Evolutionary conservation across 2,329 filamentous ascomycete species (phyloP).

Genomic region (Periconia digitata): DNA sequence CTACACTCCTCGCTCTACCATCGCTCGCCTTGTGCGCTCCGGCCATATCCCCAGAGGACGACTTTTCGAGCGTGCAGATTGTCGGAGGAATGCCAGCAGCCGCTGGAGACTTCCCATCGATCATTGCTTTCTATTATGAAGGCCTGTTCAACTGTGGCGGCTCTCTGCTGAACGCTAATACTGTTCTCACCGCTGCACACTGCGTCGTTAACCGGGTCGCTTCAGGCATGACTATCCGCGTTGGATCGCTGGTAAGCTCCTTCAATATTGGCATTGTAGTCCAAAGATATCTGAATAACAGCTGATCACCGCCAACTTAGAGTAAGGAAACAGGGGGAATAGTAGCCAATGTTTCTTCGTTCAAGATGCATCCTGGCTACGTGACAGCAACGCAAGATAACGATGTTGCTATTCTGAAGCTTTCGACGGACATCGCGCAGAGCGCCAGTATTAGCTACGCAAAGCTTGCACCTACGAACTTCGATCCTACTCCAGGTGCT

Average conservation of each 20-base stretch:
- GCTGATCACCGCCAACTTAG: background rate
- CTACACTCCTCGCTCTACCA: constrained; percentile 24
- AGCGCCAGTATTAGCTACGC: constrained; percentile 26
- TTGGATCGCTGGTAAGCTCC: constrained; percentile 22
- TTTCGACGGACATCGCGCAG: constrained; percentile 18
- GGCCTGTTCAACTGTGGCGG: constrained; percentile 31
- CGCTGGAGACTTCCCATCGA: constrained; percentile 31
- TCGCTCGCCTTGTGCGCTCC: constrained; percentile 14
- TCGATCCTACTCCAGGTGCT: constrained; percentile 23
- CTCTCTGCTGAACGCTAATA: constrained; percentile 27
- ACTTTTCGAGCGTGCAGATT: constrained; percentile 12
- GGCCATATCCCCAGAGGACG: constrained; percentile 22
- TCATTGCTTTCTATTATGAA: constrained; percentile 20
- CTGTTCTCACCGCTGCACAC: constrained; percentile 32
- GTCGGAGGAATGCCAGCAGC: constrained; percentile 25
- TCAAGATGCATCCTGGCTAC: constrained; percentile 25
- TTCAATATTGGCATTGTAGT: constrained; percentile 8
- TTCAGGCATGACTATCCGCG: constrained; percentile 19
- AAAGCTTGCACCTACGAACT: constrained; percentile 19
- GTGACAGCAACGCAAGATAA: constrained; percentile 12
- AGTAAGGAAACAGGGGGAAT: constrained; percentile 15
- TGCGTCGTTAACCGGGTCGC: constrained; percentile 21
- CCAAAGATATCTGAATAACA: background rate
- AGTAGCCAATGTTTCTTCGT: constrained; percentile 15
- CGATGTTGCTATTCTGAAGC: constrained; percentile 20